These are phyloP conservation scores for Fraxinus americana DNA, from an alignment of 257 asterid species.

Conservation along the genomic window DNA sequence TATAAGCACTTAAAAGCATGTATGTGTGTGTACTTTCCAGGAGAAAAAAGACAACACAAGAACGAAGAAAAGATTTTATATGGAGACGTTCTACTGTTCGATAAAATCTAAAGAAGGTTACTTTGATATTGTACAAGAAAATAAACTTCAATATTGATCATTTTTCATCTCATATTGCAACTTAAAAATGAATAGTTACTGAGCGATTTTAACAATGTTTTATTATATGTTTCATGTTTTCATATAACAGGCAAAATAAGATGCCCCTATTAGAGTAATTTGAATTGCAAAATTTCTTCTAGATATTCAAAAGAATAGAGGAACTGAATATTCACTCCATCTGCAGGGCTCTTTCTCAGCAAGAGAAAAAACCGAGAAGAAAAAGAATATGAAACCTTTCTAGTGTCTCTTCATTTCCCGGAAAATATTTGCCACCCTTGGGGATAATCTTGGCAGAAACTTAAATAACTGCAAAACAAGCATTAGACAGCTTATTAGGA, in stretches of 20 bases:
- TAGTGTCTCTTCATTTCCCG: constrained; percentile 87
- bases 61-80: not conserved
- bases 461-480: constrained; percentile 62
- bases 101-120: not conserved
- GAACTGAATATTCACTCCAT: not conserved
- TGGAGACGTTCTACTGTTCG: constrained; percentile 8
- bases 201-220: not conserved
- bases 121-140: not conserved
- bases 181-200: not conserved
- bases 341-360: not conserved
- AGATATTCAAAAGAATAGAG: constrained; percentile 33
- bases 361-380: constrained; percentile 10
- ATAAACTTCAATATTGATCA: constrained; percentile 11
- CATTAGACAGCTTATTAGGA: constrained; percentile 17
- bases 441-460: constrained; percentile 81
- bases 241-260: constrained; percentile 13
- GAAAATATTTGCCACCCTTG: constrained; percentile 74
- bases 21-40: not conserved
- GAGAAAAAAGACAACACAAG: not conserved
- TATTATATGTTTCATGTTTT: not conserved
- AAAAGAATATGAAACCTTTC: constrained; percentile 16
- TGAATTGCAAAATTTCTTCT: constrained; percentile 15
- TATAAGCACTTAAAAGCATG: too few relatives aligned
- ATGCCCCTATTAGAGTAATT: not conserved
- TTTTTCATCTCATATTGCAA: constrained; percentile 2